Base-by-base conservation (phyloP, 192 early-diverging fungal species). In the Podila verticillata region DNA sequence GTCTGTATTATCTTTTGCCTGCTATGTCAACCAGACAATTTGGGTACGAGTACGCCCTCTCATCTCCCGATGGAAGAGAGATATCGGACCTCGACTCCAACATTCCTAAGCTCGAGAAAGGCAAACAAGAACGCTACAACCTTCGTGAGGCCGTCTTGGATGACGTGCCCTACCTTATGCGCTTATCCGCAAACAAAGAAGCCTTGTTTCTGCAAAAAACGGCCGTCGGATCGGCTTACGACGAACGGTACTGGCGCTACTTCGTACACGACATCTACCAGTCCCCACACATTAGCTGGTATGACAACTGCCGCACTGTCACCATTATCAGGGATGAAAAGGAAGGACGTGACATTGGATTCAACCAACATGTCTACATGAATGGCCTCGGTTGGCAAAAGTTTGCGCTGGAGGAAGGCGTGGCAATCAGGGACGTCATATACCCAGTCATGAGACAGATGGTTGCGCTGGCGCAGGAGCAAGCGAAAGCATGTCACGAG, bases 11-110 rank as follows among this genome's bases (percentile, higher is more conserved):
- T 39, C 8, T 39, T 39, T 5, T 7, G 0, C 36, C 9, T 12
- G 8, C 26, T 39, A 56, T 17, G 30, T 20, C 36, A 2, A 12
- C 5, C 48, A 69, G 67, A 48, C 74, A 69, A 65, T 75, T 75
- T 39, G 74, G 74, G 19, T 69, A 75, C 26, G 67, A 68, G 57
- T 65, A 65, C 39, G 74, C 62, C 48, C 26, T 67, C 65, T 4
- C 29, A 54, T 58, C 48, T 15, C 74, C 74, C 19, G 17, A 59
- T 28, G 54, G 68, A 10, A 24, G 29, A 29, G 29, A 68, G 24
- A 67, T 35, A 5, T 20, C 54, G 7, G 66, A 59, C 35, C 15
- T 39, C 36, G 36, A 39, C 36, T 39, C 36, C 36, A 39, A 39
- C 36, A 39, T 39, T 12, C 36, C 49, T 10, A 67, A 75, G 19